Percentiles rank a stretch among this genome's conserved stretches.
Evolutionary conservation across 768 basidiomycete genomes (phyloP).

Genomic region (Baorangia bicolor): DNA sequence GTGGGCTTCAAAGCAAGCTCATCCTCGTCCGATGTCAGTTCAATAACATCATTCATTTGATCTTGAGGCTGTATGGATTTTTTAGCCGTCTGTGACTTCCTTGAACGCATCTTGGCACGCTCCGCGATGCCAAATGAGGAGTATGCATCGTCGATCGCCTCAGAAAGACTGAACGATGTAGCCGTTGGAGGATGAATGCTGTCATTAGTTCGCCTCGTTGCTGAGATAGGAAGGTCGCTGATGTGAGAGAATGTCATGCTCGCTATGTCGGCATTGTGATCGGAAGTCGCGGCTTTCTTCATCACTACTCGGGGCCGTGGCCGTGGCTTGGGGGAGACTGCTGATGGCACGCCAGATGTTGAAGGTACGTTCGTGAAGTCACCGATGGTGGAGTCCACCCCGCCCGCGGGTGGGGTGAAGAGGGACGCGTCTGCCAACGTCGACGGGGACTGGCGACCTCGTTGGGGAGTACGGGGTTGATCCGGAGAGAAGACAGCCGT

Average conservation of each 20-base stretch:
- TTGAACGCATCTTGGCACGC: slow-evolving; percentile 54
- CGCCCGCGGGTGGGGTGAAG: slow-evolving; percentile 26
- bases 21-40: slow-evolving; percentile 45
- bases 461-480: slow-evolving; percentile 15
- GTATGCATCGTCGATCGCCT: slow-evolving; percentile 16
- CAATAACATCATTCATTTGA: slow-evolving; percentile 40
- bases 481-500: slow-evolving; percentile 17
- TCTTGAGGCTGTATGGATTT: background rate
- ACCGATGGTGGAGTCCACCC: slow-evolving; percentile 8
- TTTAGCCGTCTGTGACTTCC: slow-evolving; percentile 30
- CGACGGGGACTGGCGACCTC: slow-evolving; percentile 2
- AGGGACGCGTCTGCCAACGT: slow-evolving; percentile 16
- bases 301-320: slow-evolving; percentile 34
- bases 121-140: slow-evolving; percentile 49
- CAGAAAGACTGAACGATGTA: slow-evolving; percentile 11
- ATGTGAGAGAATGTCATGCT: slow-evolving; percentile 23
- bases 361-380: slow-evolving; percentile 16
- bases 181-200: slow-evolving; percentile 19
- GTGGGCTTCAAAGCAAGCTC: slow-evolving; percentile 34
- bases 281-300: slow-evolving; percentile 13
- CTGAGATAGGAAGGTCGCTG: slow-evolving; percentile 14
- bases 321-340: slow-evolving; percentile 16
- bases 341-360: background rate
- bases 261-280: background rate
- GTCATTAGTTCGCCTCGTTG: slow-evolving; percentile 15